A percentile compares a stretch with the other conserved stretches of the same genome.
Conservation (phyloP, 768 basidiomycete species). For the Termitomyces sp. region DNA sequence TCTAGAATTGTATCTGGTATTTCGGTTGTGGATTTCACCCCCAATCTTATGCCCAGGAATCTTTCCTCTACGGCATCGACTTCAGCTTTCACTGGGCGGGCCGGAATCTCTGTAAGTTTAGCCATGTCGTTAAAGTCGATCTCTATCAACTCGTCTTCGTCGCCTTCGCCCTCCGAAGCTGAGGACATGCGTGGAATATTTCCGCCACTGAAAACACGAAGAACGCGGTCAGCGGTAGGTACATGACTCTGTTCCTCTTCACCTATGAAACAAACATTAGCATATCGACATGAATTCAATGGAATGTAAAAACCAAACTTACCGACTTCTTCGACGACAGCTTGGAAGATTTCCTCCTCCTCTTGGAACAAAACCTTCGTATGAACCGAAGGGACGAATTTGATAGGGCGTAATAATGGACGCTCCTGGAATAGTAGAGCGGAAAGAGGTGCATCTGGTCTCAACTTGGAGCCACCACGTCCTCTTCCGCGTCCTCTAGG, state of each 20-base stretch:
- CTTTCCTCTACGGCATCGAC: conserved; percentile 29
- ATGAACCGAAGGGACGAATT: conserved; percentile 61
- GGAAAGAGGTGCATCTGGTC: conserved; percentile 51
- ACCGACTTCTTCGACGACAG: conserved; percentile 54
- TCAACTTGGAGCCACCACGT: conserved; percentile 30
- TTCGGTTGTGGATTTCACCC: neutral
- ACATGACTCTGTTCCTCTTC: conserved; percentile 53
- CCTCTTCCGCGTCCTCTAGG: conserved; percentile 23
- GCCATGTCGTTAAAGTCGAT: conserved; percentile 67
- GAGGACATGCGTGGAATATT: conserved; percentile 23
- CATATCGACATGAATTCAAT: neutral
- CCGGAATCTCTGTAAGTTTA: conserved; percentile 36
- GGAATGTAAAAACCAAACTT: conserved; percentile 21
- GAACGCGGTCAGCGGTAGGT: conserved; percentile 71
- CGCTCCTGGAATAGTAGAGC: conserved; percentile 54
- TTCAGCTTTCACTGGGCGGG: conserved; percentile 14
- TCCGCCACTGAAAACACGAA: conserved; percentile 55
- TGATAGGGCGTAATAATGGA: conserved; percentile 64
- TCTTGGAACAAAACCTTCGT: conserved; percentile 51
- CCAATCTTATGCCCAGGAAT: conserved; percentile 34
- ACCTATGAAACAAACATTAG: conserved; percentile 26
- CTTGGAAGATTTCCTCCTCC: conserved; percentile 62
- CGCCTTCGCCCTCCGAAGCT: conserved; percentile 28
- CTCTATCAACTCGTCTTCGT: conserved; percentile 47
- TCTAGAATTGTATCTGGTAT: neutral